Base-by-base conservation (phyloP, 73 alveolate species). In the Durusdinium trenchii region DNA sequence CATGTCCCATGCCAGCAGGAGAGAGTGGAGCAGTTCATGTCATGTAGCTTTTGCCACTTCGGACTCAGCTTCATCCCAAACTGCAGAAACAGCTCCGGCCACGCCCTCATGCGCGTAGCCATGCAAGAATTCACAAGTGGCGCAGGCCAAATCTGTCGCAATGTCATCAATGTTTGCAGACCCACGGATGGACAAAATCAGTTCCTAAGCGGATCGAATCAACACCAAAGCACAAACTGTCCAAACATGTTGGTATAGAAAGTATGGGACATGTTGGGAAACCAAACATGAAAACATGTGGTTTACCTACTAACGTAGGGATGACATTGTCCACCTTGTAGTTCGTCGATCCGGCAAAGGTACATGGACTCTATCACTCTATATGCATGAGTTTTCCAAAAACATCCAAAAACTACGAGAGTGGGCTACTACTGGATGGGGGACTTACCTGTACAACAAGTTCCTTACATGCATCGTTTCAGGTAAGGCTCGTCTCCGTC, bases 21-120 rank as follows among this genome's bases (percentile, higher is more conserved):
- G 23, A 23, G 32, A 12, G 23, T 57, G 23, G 32, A 57, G 12
- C 69, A 57, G 69, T 57, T 57, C 69, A 60, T 60, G n/a, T 32
- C 73, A 73, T 23, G 69, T 75, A 57, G 62, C 85, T 42, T 6
- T 43, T 85, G 30, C 1, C 28, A 87, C 96, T 64, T 87, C 48
- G 20, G 48, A 36, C 62, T 40, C 48, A 14, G 96, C 96, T 36
- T 87, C 96, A 47, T 87, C 96, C 96, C 96, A 87, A 2, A 87
- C 96, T 3, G 87, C 85, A 52, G 50, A 14, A 71, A 90, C 87
- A 45, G 96, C 96, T 35, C 60, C 43, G 47, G 96, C 96, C 87
- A 90, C 48, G 64, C 96, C 96, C 46, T 90, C 96, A 28, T 90
- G 96, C n/a, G 96, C 96, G 40, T 46, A 67, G 75, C 96, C 96